Conservation (phyloP, 345 rosid genomes). For the Pistacia vera region DNA sequence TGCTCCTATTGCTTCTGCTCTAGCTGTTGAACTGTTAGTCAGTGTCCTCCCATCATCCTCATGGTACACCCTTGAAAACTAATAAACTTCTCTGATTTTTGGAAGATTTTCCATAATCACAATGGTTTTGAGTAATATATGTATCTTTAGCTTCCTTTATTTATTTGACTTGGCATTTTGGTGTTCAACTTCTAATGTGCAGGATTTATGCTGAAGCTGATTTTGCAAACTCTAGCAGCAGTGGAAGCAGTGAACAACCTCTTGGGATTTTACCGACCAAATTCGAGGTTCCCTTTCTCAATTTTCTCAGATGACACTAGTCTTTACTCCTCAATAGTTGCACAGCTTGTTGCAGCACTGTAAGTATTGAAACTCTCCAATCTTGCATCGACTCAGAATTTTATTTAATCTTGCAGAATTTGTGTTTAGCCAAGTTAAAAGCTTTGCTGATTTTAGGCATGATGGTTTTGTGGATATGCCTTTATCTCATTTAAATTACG, state of each 20-base stretch:
- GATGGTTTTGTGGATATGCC: neutral
- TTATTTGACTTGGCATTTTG: constrained; percentile 10
- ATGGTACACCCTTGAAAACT: constrained; percentile 49
- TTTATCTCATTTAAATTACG: neutral
- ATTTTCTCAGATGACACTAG: constrained; percentile 79
- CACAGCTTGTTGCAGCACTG: constrained; percentile 85
- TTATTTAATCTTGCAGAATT: neutral
- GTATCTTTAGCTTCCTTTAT: neutral
- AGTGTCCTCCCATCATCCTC: constrained; percentile 85
- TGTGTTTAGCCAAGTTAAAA: neutral
- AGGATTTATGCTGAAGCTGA: constrained; percentile 75
- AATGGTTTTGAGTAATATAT: constrained; percentile 7
- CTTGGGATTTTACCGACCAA: constrained; percentile 94
- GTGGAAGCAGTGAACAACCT: constrained; percentile 57
- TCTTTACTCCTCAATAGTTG: constrained; percentile 85
- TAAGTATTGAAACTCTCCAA: constrained; percentile 33
- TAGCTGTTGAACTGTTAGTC: constrained; percentile 86
- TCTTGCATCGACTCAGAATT: neutral
- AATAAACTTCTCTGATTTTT: neutral
- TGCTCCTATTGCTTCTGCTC: constrained; percentile 93
- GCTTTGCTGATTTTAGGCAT: neutral
- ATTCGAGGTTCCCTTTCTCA: constrained; percentile 81
- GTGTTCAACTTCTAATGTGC: constrained; percentile 19
- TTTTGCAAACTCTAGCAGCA: constrained; percentile 43
- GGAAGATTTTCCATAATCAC: constrained; percentile 1